Conservation (phyloP, 495 filamentous ascomycete genomes). For the Penicillium maclennaniae region DNA sequence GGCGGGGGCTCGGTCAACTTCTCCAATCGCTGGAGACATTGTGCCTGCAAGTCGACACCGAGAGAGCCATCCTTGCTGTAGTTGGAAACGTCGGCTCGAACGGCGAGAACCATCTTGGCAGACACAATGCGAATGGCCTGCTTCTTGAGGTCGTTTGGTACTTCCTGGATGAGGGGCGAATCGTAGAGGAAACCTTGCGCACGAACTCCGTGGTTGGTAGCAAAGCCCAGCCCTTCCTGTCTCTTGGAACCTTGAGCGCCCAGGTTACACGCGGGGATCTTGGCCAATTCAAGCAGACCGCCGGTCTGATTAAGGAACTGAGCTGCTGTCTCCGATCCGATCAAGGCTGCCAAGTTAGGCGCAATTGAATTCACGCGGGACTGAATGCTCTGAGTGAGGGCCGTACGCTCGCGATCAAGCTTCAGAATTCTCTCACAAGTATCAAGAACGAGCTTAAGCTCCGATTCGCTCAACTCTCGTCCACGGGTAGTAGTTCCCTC, state of each 20-base stretch:
- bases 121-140: slow-evolving; percentile 96
- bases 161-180: slow-evolving; percentile 76
- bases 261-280: slow-evolving; percentile 90
- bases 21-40: slow-evolving; percentile 84
- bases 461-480: slow-evolving; percentile 64
- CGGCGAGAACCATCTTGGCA: slow-evolving; percentile 87
- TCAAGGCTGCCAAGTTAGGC: slow-evolving; percentile 87
- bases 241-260: slow-evolving; percentile 86
- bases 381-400: slow-evolving; percentile 91
- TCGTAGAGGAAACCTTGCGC: slow-evolving; percentile 94
- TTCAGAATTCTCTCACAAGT: slow-evolving; percentile 85
- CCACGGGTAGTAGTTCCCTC: slow-evolving; percentile 89
- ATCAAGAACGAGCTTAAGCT: slow-evolving; percentile 68
- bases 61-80: slow-evolving; percentile 74
- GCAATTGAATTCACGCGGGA: slow-evolving; percentile 96
- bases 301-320: slow-evolving; percentile 93
- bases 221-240: slow-evolving; percentile 76
- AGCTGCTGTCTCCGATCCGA: slow-evolving; percentile 92
- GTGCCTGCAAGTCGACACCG: slow-evolving; percentile 76
- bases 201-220: slow-evolving; percentile 87
- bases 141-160: slow-evolving; percentile 81
- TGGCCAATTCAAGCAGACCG: slow-evolving; percentile 81
- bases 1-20: slow-evolving; percentile 92
- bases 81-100: slow-evolving; percentile 85
- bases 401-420: slow-evolving; percentile 82